Conservation (phyloP, 306 rosid species). For the Vigna nakashimae region DNA sequence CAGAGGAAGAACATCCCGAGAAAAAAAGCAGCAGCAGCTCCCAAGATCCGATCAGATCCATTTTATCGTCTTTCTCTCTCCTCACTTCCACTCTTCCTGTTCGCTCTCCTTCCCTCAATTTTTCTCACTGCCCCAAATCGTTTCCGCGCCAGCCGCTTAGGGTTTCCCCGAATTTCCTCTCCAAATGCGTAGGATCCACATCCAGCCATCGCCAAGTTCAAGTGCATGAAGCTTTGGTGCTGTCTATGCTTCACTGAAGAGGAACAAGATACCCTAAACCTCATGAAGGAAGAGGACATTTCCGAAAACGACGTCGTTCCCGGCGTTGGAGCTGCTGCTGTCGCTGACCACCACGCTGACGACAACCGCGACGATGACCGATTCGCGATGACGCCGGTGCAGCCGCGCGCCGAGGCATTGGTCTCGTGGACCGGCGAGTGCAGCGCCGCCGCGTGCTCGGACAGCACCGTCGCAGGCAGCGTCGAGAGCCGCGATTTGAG, state of each 20-base stretch:
- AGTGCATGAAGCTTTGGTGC: slow-evolving; percentile 88
- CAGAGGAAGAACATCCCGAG: slow-evolving; percentile 41
- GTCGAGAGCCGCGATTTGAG: slow-evolving; percentile 68
- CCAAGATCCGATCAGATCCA: slow-evolving; percentile 87
- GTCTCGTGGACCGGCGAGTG: slow-evolving; percentile 64
- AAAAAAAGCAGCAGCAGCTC: slow-evolving; percentile 43
- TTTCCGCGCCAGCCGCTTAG: slow-evolving; percentile 47
- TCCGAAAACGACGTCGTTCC: slow-evolving; percentile 44
- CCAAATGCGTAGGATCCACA: slow-evolving; percentile 69
- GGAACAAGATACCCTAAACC: slow-evolving; percentile 30
- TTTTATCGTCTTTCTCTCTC: slow-evolving; percentile 15
- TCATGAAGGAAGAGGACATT: slow-evolving; percentile 54
- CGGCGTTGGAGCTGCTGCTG: background rate
- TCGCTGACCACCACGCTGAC: background rate
- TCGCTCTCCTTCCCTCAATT: slow-evolving; percentile 12
- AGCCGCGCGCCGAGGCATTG: slow-evolving; percentile 41
- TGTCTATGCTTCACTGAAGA: slow-evolving; percentile 74
- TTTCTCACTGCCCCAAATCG: background rate
- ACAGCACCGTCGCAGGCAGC: slow-evolving; percentile 52
- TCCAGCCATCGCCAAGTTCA: slow-evolving; percentile 50
- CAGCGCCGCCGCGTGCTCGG: slow-evolving; percentile 45
- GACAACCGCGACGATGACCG: slow-evolving; percentile 43
- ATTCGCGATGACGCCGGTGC: slow-evolving; percentile 46
- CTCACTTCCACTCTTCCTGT: background rate
- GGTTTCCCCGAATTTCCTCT: slow-evolving; percentile 54